phyloP scores from a whole-genome alignment of 1,284 basidiomycete species.

The Afroboletus lepidellus region DNA sequence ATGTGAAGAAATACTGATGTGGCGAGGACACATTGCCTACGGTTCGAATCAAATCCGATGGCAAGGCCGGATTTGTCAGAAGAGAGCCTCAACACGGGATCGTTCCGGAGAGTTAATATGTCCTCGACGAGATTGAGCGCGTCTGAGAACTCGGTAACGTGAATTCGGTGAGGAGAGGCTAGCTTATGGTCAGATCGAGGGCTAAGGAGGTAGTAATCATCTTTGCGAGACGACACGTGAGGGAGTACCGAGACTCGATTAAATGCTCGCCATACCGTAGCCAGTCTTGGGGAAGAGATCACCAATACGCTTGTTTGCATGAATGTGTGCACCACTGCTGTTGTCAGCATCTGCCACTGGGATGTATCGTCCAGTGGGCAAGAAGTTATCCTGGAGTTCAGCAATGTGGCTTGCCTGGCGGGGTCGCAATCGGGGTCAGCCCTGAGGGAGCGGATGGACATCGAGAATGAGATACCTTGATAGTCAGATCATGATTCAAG shows the following conservation, averaged over 20 bases:
- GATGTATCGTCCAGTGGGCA: conserved; percentile 54
- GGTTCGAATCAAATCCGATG: conserved; percentile 65
- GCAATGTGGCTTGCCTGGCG: conserved; percentile 54
- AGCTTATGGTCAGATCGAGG: conserved; percentile 38
- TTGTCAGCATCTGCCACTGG: conserved; percentile 44
- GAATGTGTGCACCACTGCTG: conserved; percentile 42
- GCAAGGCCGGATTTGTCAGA: conserved; percentile 59
- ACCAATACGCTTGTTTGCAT: conserved; percentile 52
- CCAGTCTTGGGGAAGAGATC: conserved; percentile 54
- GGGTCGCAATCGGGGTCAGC: background rate
- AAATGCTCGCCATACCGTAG: conserved; percentile 47
- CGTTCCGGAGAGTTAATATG: conserved; percentile 39
- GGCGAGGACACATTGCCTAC: conserved; percentile 39
- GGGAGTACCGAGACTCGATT: background rate
- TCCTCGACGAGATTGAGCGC: conserved; percentile 49
- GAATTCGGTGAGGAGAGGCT: conserved; percentile 39
- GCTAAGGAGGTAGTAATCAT: conserved; percentile 64
- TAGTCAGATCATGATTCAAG: conserved; percentile 54
- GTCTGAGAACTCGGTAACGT: conserved; percentile 30
- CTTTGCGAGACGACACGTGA: conserved; percentile 33
- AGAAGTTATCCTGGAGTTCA: conserved; percentile 47
- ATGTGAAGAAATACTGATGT: background rate
- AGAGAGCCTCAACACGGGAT: conserved; percentile 51
- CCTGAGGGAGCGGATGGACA: background rate
- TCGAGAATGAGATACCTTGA: conserved; percentile 44